Evolutionary conservation across 1,284 basidiomycete genomes (phyloP).

Genomic region (Albatrellus sp.): DNA sequence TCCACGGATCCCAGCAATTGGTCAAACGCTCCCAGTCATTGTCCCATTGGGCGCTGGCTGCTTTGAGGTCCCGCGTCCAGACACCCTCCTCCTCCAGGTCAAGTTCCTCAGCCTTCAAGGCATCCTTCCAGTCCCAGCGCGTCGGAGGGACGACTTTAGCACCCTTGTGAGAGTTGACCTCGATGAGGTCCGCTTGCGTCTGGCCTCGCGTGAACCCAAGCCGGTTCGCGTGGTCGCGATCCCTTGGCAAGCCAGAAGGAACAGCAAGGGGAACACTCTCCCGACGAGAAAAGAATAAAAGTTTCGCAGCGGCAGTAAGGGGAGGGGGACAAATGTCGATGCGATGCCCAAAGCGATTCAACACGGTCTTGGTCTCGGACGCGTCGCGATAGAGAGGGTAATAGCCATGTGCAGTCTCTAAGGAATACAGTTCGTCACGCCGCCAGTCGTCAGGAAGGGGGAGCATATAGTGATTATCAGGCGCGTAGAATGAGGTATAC

Average conservation of each 20-base stretch:
- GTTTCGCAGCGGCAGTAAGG: slow-evolving; percentile 42
- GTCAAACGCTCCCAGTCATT: slow-evolving; percentile 44
- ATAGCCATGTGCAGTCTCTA: slow-evolving; percentile 37
- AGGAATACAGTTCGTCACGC: slow-evolving; percentile 22
- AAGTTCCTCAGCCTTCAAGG: slow-evolving; percentile 15
- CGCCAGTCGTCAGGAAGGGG: slow-evolving; percentile 25
- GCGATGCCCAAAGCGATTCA: slow-evolving; percentile 28
- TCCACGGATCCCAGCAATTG: slow-evolving; percentile 33
- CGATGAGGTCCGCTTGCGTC: slow-evolving; percentile 47
- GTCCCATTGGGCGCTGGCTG: slow-evolving; percentile 37
- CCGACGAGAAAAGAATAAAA: slow-evolving; percentile 47
- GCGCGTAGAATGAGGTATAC: slow-evolving; percentile 46
- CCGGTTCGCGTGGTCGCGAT: slow-evolving; percentile 28
- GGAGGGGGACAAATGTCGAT: slow-evolving; percentile 33
- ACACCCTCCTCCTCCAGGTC: slow-evolving; percentile 17
- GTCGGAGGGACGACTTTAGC: slow-evolving; percentile 18
- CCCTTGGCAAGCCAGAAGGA: slow-evolving; percentile 32
- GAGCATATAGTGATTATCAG: slow-evolving; percentile 44
- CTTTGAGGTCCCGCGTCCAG: slow-evolving; percentile 15
- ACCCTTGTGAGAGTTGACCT: slow-evolving; percentile 36
- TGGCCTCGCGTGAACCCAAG: slow-evolving; percentile 22
- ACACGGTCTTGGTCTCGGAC: slow-evolving; percentile 12
- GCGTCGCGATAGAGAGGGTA: slow-evolving; percentile 43
- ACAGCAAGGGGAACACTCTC: slow-evolving; percentile 35
- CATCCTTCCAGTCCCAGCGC: slow-evolving; percentile 29